A percentile compares a stretch with the other conserved stretches of the same genome.
Conservation (phyloP, 441 rosid genomes). For the Corymbia citriodora region DNA sequence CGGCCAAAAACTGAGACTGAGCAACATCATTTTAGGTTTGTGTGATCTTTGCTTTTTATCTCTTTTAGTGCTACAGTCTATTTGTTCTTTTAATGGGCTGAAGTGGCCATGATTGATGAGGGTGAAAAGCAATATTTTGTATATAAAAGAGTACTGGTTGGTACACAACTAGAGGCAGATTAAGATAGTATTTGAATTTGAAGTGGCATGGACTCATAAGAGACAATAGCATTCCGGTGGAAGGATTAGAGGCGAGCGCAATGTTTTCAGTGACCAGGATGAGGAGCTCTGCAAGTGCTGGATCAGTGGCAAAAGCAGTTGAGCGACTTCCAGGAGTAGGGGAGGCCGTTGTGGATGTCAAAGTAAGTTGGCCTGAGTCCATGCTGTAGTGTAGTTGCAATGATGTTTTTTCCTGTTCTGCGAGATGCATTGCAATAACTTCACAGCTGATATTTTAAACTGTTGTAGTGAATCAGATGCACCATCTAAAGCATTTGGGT, state of each 20-base stretch:
- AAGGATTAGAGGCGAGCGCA: conserved; percentile 39
- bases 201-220: neutral
- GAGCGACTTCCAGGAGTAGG: conserved; percentile 66
- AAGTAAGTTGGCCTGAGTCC: conserved; percentile 57
- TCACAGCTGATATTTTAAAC: neutral
- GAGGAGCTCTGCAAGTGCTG: conserved; percentile 85
- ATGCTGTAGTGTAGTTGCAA: conserved; percentile 28
- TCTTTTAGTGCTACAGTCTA: neutral
- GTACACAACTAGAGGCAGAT: neutral
- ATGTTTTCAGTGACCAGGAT: conserved; percentile 53
- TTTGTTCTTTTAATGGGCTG: neutral
- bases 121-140: neutral
- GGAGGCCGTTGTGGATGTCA: conserved; percentile 65
- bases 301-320: conserved; percentile 75
- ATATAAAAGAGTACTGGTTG: neutral
- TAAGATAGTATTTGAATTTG: neutral
- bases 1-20: neutral
- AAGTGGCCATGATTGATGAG: neutral
- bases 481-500: neutral
- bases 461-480: neutral
- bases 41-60: neutral
- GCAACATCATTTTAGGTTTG: neutral
- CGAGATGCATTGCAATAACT: conserved; percentile 18
- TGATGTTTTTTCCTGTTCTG: conserved; percentile 1
- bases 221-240: neutral